Evolutionary conservation across 2,329 filamentous ascomycete species (phyloP).

Genomic region (Pyricularia pennisetigena): DNA sequence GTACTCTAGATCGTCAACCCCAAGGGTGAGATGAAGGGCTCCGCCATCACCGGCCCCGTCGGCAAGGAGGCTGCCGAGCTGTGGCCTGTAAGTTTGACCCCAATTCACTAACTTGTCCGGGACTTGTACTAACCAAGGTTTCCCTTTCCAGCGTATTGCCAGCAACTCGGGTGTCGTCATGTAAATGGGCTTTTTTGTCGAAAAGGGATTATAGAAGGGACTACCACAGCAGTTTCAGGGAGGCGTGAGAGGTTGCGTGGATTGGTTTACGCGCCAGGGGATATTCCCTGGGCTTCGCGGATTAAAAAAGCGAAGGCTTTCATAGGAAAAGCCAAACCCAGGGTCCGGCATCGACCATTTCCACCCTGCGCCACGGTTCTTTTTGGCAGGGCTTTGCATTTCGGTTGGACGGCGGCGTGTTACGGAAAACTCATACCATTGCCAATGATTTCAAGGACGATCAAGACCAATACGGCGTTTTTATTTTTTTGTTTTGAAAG

Average conservation of each 20-base stretch:
- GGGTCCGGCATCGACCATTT: constrained; percentile 2
- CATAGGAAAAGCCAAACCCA: background rate
- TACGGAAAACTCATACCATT: constrained; percentile 6
- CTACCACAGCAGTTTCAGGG: background rate
- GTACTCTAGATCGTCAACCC: constrained; percentile 84
- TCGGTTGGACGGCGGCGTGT: constrained; percentile 6
- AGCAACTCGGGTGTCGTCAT: constrained; percentile 99
- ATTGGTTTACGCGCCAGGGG: background rate
- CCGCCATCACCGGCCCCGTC: constrained; percentile 96
- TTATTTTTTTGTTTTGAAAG: background rate
- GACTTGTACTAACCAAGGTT: background rate
- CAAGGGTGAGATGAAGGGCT: constrained; percentile 99
- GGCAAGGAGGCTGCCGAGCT: constrained; percentile 99
- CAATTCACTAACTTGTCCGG: background rate
- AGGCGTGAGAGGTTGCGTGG: constrained; percentile 4
- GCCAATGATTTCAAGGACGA: constrained; percentile 5
- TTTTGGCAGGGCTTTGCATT: constrained; percentile 6
- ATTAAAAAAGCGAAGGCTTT: background rate
- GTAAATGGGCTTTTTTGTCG: constrained; percentile 49
- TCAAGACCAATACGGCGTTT: constrained; percentile 2
- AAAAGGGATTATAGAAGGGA: constrained; percentile 5
- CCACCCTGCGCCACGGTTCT: constrained; percentile 7
- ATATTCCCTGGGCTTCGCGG: background rate
- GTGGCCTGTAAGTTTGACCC: constrained; percentile 70
- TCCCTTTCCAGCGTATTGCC: constrained; percentile 77